These are phyloP conservation scores for Microstegium vimineum DNA, from an alignment of 176 grass and related monocot species.

Conservation along the genomic window DNA sequence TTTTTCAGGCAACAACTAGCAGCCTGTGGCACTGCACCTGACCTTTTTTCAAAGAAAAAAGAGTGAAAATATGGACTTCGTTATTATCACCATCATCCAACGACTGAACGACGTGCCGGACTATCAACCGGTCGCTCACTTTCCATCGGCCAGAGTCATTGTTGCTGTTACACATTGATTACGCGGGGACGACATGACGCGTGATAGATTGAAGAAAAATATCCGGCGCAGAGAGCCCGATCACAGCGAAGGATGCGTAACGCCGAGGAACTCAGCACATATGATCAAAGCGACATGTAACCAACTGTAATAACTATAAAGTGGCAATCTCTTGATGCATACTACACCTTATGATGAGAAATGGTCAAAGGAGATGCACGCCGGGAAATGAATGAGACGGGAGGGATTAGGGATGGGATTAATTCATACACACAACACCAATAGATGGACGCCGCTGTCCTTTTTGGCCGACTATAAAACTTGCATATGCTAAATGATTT, in stretches of 20 bases:
- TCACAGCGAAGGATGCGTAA: slow-evolving; percentile 10
- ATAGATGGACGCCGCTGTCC: neutral
- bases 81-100: too few relatives aligned
- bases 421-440: too few relatives aligned
- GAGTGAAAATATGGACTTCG: too few relatives aligned
- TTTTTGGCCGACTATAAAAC: neutral
- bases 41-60: too few relatives aligned
- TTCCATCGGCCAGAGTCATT: neutral
- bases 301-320: slow-evolving; percentile 20
- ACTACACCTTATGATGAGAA: neutral
- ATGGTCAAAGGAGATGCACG: neutral
- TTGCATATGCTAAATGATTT: neutral
- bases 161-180: neutral
- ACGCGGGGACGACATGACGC: neutral
- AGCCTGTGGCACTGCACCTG: too few relatives aligned
- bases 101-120: neutral
- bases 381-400: neutral
- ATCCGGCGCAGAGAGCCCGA: too few relatives aligned
- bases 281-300: slow-evolving; percentile 23
- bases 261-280: neutral
- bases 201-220: neutral
- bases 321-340: neutral
- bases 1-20: too few relatives aligned
- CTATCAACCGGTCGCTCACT: neutral
- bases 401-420: too few relatives aligned